Base-by-base conservation (phyloP, 371 early-diverging fungal genomes). In the Fennellomyces sp. region DNA sequence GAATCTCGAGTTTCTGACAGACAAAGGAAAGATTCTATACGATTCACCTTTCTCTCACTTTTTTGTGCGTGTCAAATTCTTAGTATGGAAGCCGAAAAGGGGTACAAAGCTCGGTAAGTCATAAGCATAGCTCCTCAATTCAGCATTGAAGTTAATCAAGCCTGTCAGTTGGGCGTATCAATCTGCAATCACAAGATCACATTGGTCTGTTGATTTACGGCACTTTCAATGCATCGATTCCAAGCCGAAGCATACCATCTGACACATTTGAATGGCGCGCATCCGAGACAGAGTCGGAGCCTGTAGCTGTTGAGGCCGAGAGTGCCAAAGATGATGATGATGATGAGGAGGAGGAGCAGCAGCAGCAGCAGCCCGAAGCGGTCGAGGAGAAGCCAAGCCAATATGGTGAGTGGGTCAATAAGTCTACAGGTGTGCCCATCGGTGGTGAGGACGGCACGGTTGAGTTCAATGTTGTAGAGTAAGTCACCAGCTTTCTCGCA, bases 201-300 rank as follows among this genome's bases (percentile, higher is more conserved):
- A 91, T 97, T 65, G 97, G 96, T 70, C 76, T 95, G 27, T 83
- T 97, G 61, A 83, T 96, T 52, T 92, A 91, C 72, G 93, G 94
- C 38, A 91, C 94, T 10, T 95, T 97, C 81, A 97, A 97, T 64
- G 97, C 95, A 12, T 94, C 95, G 13, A 96, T 97, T 52, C 91
- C 96, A 0, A 83, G 88, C 21, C 85, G 88, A 64, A 80, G 86
- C 55, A 93, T 97, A 54, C 90, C 91, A 31, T 73, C 81, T 58
- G 78, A 82, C 64, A 85, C 79, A 64, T 95, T 89, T 70, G 83
- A 85, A 66, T 94, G 90, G 90, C 70, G 70, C 23, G 61, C 72
- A 31, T 77, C 79, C 15, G 72, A 74, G 38, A 61, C 33, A 33
- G 41, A 59, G 17, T 5, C 50, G 11, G 35, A 56, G 29, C 52